These are phyloP conservation scores for Cydonia oblonga DNA, from an alignment of 331 rosid genomes.

Conservation along the genomic window DNA sequence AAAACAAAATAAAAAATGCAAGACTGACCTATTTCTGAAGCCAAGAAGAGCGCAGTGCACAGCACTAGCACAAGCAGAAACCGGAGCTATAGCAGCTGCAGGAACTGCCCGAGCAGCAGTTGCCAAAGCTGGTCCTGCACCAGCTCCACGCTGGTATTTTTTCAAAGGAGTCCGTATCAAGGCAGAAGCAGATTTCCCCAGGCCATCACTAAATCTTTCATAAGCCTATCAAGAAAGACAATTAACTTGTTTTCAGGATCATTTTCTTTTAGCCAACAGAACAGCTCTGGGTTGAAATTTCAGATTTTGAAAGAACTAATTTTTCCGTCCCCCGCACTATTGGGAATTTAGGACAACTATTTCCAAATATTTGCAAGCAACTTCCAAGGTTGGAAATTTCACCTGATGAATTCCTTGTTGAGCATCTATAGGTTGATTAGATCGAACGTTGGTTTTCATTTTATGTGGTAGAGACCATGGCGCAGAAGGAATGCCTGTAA, in stretches of 20 bases:
- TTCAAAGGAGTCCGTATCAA: conserved; percentile 72
- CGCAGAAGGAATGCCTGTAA: conserved; percentile 46
- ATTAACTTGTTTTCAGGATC: neutral
- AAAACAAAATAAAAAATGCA: conserved; percentile 13
- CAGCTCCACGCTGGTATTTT: conserved; percentile 83
- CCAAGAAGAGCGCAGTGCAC: conserved; percentile 83
- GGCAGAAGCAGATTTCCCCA: conserved; percentile 93
- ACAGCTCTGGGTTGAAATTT: neutral
- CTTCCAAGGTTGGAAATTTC: neutral
- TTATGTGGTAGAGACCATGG: conserved; percentile 30
- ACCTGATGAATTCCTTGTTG: conserved; percentile 94
- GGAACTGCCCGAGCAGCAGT: conserved; percentile 85
- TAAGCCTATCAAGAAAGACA: conserved; percentile 53
- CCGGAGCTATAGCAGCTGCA: conserved; percentile 90
- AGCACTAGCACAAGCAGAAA: conserved; percentile 95
- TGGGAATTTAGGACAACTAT: neutral
- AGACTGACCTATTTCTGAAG: conserved; percentile 76
- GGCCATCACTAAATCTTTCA: conserved; percentile 84
- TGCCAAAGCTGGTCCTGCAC: conserved; percentile 83
- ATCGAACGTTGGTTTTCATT: conserved; percentile 42
- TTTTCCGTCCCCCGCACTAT: neutral
- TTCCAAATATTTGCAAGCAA: neutral
- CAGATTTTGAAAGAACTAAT: neutral
- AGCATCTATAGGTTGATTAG: conserved; percentile 93
- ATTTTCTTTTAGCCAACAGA: neutral